phyloP scores from a whole-genome alignment of 164 flowering plant genomes.

The Malania oleifera region DNA sequence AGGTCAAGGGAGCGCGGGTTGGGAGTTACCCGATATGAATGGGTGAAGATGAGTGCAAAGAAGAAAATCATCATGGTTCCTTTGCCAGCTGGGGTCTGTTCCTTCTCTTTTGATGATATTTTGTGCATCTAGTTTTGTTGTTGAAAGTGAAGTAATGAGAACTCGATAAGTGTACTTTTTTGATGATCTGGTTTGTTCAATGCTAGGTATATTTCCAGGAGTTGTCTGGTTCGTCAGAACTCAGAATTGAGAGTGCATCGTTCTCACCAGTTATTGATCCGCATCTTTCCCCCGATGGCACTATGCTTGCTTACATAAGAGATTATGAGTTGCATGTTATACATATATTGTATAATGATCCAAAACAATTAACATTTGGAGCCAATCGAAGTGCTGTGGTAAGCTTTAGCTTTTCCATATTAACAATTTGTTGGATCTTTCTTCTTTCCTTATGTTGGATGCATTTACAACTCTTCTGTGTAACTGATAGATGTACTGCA shows the following conservation, averaged over 20 bases:
- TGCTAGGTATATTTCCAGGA: conserved; percentile 79
- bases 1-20: conserved; percentile 83
- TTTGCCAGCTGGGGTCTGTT: conserved; percentile 87
- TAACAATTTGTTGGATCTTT: background rate
- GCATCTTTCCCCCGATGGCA: conserved; percentile 86
- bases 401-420: conserved; percentile 18
- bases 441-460: too few relatives aligned
- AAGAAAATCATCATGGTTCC: conserved; percentile 77
- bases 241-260: conserved; percentile 59
- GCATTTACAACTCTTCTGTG: too few relatives aligned
- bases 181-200: conserved; percentile 2
- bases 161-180: too few relatives aligned
- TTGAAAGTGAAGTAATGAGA: too few relatives aligned
- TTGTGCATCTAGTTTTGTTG: background rate
- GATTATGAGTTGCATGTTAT: conserved; percentile 65
- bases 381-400: conserved; percentile 53
- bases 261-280: conserved; percentile 83
- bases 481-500: too few relatives aligned
- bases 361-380: conserved; percentile 60
- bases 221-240: conserved; percentile 45
- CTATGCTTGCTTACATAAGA: conserved; percentile 76
- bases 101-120: conserved; percentile 6
- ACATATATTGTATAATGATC: conserved; percentile 42
- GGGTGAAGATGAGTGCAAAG: conserved; percentile 61
- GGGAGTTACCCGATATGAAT: conserved; percentile 93